Percentiles rank a stretch among this genome's conserved stretches.
phyloP scores from a whole-genome alignment of 2,329 filamentous ascomycete species.

The Verticillium dahliae region DNA sequence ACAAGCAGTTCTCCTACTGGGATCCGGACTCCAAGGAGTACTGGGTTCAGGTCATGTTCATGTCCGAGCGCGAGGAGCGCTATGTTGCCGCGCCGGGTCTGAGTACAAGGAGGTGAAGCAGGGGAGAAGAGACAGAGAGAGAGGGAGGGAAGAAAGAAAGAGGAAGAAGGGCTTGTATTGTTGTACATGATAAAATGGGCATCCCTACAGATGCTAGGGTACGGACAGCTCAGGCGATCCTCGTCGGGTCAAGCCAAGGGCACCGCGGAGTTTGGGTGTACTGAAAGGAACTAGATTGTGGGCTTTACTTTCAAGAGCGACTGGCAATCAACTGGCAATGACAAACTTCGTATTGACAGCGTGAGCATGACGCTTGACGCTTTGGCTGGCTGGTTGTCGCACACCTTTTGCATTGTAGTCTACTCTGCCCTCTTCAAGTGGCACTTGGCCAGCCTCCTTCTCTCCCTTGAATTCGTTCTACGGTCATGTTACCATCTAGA shows the following conservation, averaged over 20 bases:
- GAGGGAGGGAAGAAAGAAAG: not conserved
- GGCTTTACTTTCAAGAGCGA: not conserved
- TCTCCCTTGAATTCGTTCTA: not conserved
- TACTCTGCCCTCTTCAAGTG: not conserved
- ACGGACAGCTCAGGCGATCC: not conserved
- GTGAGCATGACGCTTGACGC: not conserved
- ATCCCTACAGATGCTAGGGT: not conserved
- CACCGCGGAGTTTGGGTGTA: not conserved
- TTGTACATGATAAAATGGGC: not conserved
- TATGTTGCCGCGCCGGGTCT: conserved; percentile 63
- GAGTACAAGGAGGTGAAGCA: conserved; percentile 36
- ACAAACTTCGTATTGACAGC: not conserved
- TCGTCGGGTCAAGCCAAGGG: not conserved
- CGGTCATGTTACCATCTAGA: not conserved
- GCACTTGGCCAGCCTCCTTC: not conserved
- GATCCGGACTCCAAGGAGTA: conserved; percentile 95
- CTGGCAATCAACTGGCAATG: too few species aligned
- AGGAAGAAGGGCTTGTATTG: too few species aligned
- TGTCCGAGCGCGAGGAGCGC: conserved; percentile 93
- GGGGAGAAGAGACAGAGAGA: not conserved
- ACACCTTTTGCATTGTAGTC: not conserved
- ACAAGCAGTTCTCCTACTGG: conserved; percentile 89
- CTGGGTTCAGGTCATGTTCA: conserved; percentile 96
- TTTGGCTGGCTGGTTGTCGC: not conserved
- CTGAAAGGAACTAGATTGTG: not conserved